Evolutionary conservation across 805 yeast species (phyloP).

Genomic region (Kluyveromyces nonfermentans): DNA sequence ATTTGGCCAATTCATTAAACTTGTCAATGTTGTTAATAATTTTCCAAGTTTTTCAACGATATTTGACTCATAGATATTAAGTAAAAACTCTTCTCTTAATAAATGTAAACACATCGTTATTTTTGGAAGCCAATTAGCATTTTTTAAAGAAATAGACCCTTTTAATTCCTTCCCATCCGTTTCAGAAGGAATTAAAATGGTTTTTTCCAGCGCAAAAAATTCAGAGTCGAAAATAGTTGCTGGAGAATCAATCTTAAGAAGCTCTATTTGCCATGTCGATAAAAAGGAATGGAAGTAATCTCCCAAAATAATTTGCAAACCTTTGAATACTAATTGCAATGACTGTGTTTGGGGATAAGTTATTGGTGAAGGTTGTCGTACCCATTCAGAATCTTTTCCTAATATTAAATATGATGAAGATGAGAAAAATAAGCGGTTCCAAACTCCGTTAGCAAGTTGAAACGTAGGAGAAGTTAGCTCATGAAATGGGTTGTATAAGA

Average conservation of each 20-base stretch:
- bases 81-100: constrained; percentile 61
- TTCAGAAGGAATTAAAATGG: constrained; percentile 17
- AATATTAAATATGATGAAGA: constrained; percentile 31
- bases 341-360: not conserved
- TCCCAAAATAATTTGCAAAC: not conserved
- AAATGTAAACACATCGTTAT: constrained; percentile 63
- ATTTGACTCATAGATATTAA: constrained; percentile 39
- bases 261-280: constrained; percentile 16
- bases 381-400: not conserved
- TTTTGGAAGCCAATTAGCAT: constrained; percentile 36
- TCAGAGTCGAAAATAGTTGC: constrained; percentile 7
- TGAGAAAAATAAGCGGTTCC: constrained; percentile 38
- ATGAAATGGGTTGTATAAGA: constrained; percentile 26
- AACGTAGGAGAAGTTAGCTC: constrained; percentile 24
- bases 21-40: constrained; percentile 50
- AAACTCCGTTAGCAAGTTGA: constrained; percentile 33
- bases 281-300: constrained; percentile 10
- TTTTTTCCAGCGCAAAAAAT: constrained; percentile 10
- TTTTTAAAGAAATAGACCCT: not conserved
- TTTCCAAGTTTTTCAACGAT: constrained; percentile 37
- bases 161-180: constrained; percentile 3
- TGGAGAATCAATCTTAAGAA: not conserved
- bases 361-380: not conserved
- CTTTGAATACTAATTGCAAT: not conserved
- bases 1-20: constrained; percentile 69